Conservation (phyloP, 208 protist species). For the Trypanosoma scelopori region DNA sequence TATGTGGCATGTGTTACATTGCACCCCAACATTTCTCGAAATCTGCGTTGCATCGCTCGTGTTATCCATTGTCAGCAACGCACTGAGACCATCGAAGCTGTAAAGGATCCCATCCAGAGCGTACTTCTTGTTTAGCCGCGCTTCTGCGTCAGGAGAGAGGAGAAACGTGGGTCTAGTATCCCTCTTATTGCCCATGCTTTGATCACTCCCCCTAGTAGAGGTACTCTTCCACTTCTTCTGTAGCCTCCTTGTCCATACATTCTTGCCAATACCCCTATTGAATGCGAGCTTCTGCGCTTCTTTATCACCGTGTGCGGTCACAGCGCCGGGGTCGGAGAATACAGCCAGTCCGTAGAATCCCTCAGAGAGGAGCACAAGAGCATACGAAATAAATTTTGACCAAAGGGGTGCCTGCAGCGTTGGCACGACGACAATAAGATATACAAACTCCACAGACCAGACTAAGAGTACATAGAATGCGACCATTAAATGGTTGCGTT, state of each 20-base stretch:
- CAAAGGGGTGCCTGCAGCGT: constrained; percentile 37
- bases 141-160: constrained; percentile 52
- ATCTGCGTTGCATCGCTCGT: not conserved
- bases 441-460: constrained; percentile 79
- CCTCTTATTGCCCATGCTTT: not conserved
- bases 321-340: constrained; percentile 76
- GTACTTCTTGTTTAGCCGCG: constrained; percentile 66
- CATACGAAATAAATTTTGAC: constrained; percentile 63
- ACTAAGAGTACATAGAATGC: constrained; percentile 85
- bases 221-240: constrained; percentile 1
- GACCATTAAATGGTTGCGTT: constrained; percentile 84
- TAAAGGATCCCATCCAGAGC: constrained; percentile 81
- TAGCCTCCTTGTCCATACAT: constrained; percentile 1
- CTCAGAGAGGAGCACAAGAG: constrained; percentile 62
- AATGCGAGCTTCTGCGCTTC: constrained; percentile 25
- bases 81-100: constrained; percentile 28
- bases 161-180: constrained; percentile 5
- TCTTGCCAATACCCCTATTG: not conserved
- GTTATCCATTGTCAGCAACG: not conserved
- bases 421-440: constrained; percentile 63
- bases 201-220: not conserved
- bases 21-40: constrained; percentile 29
- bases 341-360: constrained; percentile 63
- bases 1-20: constrained; percentile 72
- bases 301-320: constrained; percentile 50